phyloP scores from a whole-genome alignment of 83 land plant genomes.

The Thuja plicata region DNA sequence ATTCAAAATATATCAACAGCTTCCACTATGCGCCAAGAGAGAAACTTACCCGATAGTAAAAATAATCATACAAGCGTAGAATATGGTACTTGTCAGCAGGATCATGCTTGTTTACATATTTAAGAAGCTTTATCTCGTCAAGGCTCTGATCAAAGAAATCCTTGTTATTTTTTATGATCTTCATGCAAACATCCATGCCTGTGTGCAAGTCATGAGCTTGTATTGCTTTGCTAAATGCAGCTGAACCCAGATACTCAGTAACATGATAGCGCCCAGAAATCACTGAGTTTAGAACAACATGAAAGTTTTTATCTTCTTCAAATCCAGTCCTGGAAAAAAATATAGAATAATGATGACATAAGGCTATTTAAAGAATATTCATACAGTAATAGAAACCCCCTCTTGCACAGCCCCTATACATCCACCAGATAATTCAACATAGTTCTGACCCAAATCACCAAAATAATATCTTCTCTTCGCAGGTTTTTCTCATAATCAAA shows the following conservation, averaged over 20 bases:
- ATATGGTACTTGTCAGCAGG: constrained; percentile 97
- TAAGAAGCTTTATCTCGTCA: constrained; percentile 98
- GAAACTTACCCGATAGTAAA: constrained; percentile 86
- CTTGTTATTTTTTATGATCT: constrained; percentile 98
- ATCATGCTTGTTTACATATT: constrained; percentile 94
- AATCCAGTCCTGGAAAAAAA: constrained; percentile 84
- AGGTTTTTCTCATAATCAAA: neutral
- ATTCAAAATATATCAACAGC: neutral
- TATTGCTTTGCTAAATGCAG: constrained; percentile 98
- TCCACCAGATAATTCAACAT: neutral
- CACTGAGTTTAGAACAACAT: constrained; percentile 91
- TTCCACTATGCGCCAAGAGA: neutral
- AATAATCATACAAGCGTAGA: constrained; percentile 92
- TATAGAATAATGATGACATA: neutral
- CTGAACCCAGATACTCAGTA: constrained; percentile 96
- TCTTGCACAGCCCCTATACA: neutral
- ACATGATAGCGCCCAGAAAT: constrained; percentile 99
- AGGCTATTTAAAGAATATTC: neutral
- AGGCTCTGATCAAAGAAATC: constrained; percentile 99
- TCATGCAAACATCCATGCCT: constrained; percentile 99
- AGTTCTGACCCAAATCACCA: neutral
- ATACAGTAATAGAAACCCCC: neutral
- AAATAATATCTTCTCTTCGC: neutral
- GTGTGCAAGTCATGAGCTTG: constrained; percentile 98
- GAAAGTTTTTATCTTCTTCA: constrained; percentile 98